These are phyloP conservation scores for Pulveroboletus sp. DNA, from an alignment of 768 basidiomycete species.

Conservation along the genomic window DNA sequence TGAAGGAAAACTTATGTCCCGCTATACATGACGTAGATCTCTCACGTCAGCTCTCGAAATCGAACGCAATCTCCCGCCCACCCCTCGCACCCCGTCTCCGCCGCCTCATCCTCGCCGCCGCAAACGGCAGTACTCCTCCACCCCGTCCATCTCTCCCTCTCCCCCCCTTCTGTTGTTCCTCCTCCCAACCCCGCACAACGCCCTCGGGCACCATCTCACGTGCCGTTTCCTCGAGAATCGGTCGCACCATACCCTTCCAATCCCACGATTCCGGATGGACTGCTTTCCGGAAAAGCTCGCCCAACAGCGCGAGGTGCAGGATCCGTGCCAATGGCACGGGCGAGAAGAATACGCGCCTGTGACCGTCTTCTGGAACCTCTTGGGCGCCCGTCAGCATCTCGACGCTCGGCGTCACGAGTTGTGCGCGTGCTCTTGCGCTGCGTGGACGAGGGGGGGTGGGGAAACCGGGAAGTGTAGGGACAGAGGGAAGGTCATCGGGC, in stretches of 20 bases:
- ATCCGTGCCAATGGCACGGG: constrained; percentile 22
- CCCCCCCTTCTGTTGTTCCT: not conserved
- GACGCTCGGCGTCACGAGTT: constrained; percentile 14
- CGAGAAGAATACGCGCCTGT: constrained; percentile 14
- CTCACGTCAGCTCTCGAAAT: constrained; percentile 2
- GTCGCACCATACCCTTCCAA: constrained; percentile 15
- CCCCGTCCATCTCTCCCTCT: not conserved
- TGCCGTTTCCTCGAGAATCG: constrained; percentile 17
- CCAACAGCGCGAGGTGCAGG: constrained; percentile 17
- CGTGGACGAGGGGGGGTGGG: not conserved
- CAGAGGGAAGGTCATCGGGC: constrained; percentile 1
- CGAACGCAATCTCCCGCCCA: constrained; percentile 17
- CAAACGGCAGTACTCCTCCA: constrained; percentile 12
- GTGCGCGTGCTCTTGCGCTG: no score
- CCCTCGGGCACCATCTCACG: constrained; percentile 20
- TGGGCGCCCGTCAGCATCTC: constrained; percentile 17
- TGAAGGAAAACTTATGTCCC: not conserved
- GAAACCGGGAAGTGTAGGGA: not conserved
- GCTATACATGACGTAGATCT: no score
- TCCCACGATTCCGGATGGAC: constrained; percentile 18
- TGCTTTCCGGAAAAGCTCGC: constrained; percentile 21
- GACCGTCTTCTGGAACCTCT: not conserved
- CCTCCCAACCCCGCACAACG: not conserved
- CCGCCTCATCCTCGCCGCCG: constrained; percentile 25
- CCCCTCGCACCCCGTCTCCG: constrained; percentile 18